These are phyloP conservation scores for Trichosporon coremiiforme DNA, from an alignment of 1,284 basidiomycete genomes.

Conservation along the genomic window DNA sequence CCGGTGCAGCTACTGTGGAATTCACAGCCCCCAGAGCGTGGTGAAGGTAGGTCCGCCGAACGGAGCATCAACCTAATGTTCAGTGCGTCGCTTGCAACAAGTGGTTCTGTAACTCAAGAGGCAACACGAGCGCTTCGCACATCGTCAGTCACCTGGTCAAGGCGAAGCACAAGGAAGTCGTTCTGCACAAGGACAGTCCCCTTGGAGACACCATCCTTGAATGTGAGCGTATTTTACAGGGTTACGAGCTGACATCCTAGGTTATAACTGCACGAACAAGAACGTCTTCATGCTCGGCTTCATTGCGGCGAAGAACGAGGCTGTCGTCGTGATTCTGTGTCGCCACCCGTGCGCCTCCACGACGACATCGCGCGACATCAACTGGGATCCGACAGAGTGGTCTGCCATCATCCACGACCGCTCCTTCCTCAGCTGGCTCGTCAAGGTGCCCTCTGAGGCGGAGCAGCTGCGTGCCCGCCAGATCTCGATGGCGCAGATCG, in stretches of 20 bases:
- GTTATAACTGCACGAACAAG: slow-evolving; percentile 98
- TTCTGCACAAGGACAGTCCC: slow-evolving; percentile 90
- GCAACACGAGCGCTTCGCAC: slow-evolving; percentile 96
- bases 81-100: slow-evolving; percentile 88
- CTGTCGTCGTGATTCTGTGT: slow-evolving; percentile 97
- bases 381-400: slow-evolving; percentile 98
- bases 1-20: slow-evolving; percentile 85
- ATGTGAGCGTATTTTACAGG: slow-evolving; percentile 58
- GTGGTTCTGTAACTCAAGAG: slow-evolving; percentile 99
- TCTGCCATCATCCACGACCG: slow-evolving; percentile 98
- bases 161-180: slow-evolving; percentile 98
- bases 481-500: slow-evolving; percentile 95
- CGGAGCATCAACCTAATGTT: slow-evolving; percentile 3
- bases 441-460: slow-evolving; percentile 92
- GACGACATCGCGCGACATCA: slow-evolving; percentile 85
- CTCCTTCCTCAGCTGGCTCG: slow-evolving; percentile 97
- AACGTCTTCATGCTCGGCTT: slow-evolving; percentile 99
- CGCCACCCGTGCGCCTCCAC: slow-evolving; percentile 97
- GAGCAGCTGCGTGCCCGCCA: slow-evolving; percentile 94
- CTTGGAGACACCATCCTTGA: slow-evolving; percentile 97
- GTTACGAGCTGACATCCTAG: slow-evolving; percentile 42
- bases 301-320: slow-evolving; percentile 98
- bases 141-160: slow-evolving; percentile 99
- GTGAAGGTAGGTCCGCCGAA: slow-evolving; percentile 65
- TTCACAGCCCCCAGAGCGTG: slow-evolving; percentile 94